Percentiles rank a stretch among this genome's conserved stretches.
These are phyloP conservation scores for Fusarium sterilihyphosum DNA, from an alignment of 2,329 filamentous ascomycete genomes.

Conservation along the genomic window DNA sequence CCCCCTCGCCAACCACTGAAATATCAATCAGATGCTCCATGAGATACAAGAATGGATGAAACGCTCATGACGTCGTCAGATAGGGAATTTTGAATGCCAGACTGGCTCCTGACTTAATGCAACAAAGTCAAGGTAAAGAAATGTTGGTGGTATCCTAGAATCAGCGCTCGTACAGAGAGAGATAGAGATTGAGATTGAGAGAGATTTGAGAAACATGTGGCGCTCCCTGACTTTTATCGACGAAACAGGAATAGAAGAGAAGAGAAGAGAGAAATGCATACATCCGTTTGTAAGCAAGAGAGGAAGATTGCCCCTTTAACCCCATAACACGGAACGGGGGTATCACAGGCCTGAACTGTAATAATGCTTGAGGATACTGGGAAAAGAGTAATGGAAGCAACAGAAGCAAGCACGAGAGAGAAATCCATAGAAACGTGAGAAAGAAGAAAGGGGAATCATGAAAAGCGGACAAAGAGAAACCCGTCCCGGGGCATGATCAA, in stretches of 20 bases:
- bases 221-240: slow-evolving; percentile 43
- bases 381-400: slow-evolving; percentile 39
- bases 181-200: slow-evolving; percentile 38
- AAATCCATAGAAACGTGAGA: slow-evolving; percentile 35
- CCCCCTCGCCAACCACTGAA: slow-evolving; percentile 36
- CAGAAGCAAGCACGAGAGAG: slow-evolving; percentile 36
- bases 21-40: slow-evolving; percentile 41
- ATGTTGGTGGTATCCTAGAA: slow-evolving; percentile 45
- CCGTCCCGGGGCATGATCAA: slow-evolving; percentile 33
- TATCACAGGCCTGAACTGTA: slow-evolving; percentile 35
- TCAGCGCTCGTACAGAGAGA: slow-evolving; percentile 41
- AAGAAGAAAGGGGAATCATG: slow-evolving; percentile 41
- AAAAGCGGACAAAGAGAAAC: slow-evolving; percentile 31
- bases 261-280: slow-evolving; percentile 43
- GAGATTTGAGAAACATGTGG: slow-evolving; percentile 34
- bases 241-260: slow-evolving; percentile 43
- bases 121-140: slow-evolving; percentile 35
- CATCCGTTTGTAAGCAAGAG: slow-evolving; percentile 43
- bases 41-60: slow-evolving; percentile 37
- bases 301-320: slow-evolving; percentile 37
- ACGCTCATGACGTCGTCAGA: slow-evolving; percentile 43
- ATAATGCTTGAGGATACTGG: slow-evolving; percentile 33
- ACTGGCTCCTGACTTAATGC: slow-evolving; percentile 38
- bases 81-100: slow-evolving; percentile 40
- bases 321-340: slow-evolving; percentile 24